These are phyloP conservation scores for Mrakia frigida DNA, from an alignment of 768 basidiomycete genomes.

Conservation along the genomic window DNA sequence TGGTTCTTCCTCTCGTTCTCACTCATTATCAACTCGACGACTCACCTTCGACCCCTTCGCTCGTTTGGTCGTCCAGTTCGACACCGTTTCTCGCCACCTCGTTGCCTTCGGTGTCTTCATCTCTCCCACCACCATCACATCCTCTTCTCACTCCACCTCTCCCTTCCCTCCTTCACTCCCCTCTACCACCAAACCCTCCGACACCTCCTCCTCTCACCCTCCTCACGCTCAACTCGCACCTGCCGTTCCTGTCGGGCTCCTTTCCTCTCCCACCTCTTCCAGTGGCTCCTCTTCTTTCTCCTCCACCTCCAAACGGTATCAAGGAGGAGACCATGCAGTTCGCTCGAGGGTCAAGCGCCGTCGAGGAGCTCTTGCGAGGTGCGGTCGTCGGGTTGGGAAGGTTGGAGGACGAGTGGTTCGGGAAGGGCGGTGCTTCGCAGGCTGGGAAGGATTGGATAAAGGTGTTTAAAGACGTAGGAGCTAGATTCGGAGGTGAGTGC, in stretches of 20 bases:
- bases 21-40: too few species aligned
- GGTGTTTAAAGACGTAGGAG: conserved; percentile 9
- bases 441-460: conserved; percentile 18
- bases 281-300: neutral
- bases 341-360: neutral
- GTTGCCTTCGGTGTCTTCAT: neutral
- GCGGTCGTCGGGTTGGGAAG: neutral
- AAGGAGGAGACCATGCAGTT: neutral
- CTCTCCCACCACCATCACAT: neutral
- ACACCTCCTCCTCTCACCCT: conserved; percentile 5
- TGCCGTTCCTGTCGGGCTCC: conserved; percentile 20
- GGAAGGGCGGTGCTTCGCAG: conserved; percentile 5
- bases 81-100: conserved; percentile 2
- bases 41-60: neutral
- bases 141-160: conserved; percentile 11
- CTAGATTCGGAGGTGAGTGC: conserved; percentile 22
- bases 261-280: conserved; percentile 19
- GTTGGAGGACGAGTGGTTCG: conserved; percentile 14
- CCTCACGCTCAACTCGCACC: conserved; percentile 1
- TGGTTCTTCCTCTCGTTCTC: neutral
- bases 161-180: neutral
- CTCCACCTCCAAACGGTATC: neutral
- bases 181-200: neutral
- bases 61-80: neutral
- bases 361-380: conserved; percentile 19